A percentile compares a stretch with the other conserved stretches of the same genome.
Conservation (phyloP, 495 filamentous ascomycete genomes). For the Penicillium turbatum region DNA sequence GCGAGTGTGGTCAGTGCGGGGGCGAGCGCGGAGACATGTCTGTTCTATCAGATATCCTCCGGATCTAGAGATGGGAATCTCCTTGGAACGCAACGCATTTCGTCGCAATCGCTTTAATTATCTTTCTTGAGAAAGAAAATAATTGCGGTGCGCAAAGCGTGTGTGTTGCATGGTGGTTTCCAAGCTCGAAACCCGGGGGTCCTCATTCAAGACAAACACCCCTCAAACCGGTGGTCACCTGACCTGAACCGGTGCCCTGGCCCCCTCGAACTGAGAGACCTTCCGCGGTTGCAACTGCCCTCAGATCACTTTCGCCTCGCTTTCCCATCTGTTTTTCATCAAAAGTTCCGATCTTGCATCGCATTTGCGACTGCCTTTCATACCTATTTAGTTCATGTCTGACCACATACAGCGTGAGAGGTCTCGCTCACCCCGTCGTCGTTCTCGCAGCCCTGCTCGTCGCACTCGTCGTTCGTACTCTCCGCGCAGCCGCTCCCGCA, state of each 20-base stretch:
- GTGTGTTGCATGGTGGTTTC: constrained; percentile 6
- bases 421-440: constrained; percentile 87
- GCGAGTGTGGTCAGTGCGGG: constrained; percentile 28
- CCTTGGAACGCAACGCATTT: not conserved
- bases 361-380: constrained; percentile 17
- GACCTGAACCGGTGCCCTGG: constrained; percentile 19
- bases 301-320: constrained; percentile 5
- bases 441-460: constrained; percentile 71
- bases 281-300: not conserved
- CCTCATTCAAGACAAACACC: constrained; percentile 7
- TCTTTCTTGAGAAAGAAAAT: not conserved
- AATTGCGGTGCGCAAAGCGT: constrained; percentile 11
- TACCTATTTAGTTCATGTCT: constrained; percentile 37
- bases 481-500: constrained; percentile 86
- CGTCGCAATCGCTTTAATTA: not conserved
- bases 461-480: constrained; percentile 83
- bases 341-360: constrained; percentile 3
- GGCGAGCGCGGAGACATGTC: constrained; percentile 17
- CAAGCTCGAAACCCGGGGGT: constrained; percentile 16
- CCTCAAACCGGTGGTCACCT: constrained; percentile 22
- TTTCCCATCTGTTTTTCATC: constrained; percentile 7
- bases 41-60: constrained; percentile 5
- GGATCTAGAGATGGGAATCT: not conserved
- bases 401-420: constrained; percentile 76
- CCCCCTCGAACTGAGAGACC: constrained; percentile 2